Evolutionary conservation across 2,329 filamentous ascomycete species (phyloP), one percentile per base, ranked within the genome.

Genomic region (Diplodia scrobiculata): DNA sequence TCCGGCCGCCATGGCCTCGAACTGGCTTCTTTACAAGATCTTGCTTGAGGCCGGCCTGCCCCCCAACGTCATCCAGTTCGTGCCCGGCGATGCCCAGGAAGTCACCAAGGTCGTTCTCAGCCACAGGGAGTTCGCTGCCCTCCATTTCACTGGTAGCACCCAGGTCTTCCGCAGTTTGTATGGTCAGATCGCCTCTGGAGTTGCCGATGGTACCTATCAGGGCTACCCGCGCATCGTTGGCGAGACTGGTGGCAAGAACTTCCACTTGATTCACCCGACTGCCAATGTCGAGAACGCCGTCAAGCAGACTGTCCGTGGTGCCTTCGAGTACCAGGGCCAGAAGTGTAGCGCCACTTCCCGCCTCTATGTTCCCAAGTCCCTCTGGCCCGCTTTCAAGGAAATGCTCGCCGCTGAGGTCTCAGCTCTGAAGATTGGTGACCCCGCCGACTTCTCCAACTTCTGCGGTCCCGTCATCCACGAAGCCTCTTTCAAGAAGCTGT

Each of bases 141-240:
- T 98, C 25, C 92, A 97, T 82, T 98, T 93, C 83, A 98, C 93
- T 0, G 94, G 94, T 68, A 95, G 90, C 81, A 97, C 94, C 0
- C 87, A 88, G 59, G 91, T 98, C 34, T 97, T 98, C 87, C 89
- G 92, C 68, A 87, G 88, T 74, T 83, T 98, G 13, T 97, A 96
- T 77, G 91, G 91, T 19, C 86, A 91, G 77, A 97, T 97, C 72
- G 91, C 91, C 11, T 83, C 85, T 69, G 91, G 91, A 48, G 89
- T 96, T 21, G 90, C 91, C 5, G 87, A 92, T 73, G 91, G 90
- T 69, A 89, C 87, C 67, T 98, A 96, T 81, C 83, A 84, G 69
- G 88, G 89, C 72, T 98, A 97, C 79, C 92, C 92, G 53, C 89
- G 92, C 72, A 90, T 96, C 69, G 91, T 96, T 4, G 92, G 91